These are phyloP conservation scores for Apostasia ramifera DNA, from an alignment of 106 monocot genomes.

Conservation along the genomic window DNA sequence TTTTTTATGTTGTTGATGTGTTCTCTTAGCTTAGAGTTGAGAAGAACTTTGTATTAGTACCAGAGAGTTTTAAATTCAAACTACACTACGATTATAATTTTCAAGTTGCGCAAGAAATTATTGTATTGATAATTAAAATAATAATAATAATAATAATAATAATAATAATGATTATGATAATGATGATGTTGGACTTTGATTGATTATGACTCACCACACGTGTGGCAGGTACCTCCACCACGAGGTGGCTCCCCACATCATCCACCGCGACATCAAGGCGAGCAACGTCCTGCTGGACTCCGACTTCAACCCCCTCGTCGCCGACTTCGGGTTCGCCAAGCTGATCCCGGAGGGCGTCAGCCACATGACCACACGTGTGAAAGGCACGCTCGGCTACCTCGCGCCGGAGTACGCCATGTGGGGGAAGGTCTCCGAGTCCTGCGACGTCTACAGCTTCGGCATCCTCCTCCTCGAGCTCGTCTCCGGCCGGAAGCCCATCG, in stretches of 20 bases:
- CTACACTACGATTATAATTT: too few relatives aligned
- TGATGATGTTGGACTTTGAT: too few relatives aligned
- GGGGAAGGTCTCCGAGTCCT: constrained; percentile 31
- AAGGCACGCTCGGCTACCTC: constrained; percentile 37
- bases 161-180: too few relatives aligned
- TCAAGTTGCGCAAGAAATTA: too few relatives aligned
- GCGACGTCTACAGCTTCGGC: constrained; percentile 48
- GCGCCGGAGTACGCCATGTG: constrained; percentile 46
- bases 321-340: constrained; percentile 49
- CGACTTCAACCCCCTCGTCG: constrained; percentile 34
- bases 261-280: constrained; percentile 59
- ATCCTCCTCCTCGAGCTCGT: constrained; percentile 47
- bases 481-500: constrained; percentile 50
- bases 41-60: too few relatives aligned
- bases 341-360: constrained; percentile 31
- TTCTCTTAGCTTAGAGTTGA: too few relatives aligned
- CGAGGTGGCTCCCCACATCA: constrained; percentile 31
- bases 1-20: too few relatives aligned
- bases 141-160: too few relatives aligned
- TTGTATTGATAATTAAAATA: too few relatives aligned
- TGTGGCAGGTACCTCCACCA: constrained; percentile 38
- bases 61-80: too few relatives aligned
- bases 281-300: constrained; percentile 49
- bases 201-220: too few relatives aligned
- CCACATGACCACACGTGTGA: constrained; percentile 29